These are phyloP conservation scores for Clarireedia monteithiana DNA, from an alignment of 2,329 filamentous ascomycete species.

Conservation along the genomic window DNA sequence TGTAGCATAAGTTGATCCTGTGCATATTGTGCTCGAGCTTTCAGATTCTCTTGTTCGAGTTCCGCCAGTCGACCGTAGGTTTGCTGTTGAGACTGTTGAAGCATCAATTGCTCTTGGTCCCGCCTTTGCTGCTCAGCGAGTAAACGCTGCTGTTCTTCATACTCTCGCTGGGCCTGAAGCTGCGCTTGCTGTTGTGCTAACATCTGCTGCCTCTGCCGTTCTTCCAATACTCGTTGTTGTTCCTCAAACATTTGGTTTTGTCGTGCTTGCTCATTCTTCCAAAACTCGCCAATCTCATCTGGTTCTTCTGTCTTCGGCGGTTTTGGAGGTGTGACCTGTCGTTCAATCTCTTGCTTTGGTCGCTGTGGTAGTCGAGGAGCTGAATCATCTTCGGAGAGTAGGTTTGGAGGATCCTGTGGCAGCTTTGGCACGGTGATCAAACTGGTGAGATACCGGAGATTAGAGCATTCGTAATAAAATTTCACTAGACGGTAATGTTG, in stretches of 20 bases:
- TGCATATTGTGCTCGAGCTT: slow-evolving; percentile 90
- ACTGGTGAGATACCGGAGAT: slow-evolving; percentile 90
- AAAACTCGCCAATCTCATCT: slow-evolving; percentile 94
- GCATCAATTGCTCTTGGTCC: slow-evolving; percentile 82
- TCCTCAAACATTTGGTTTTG: slow-evolving; percentile 94
- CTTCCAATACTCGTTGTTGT: slow-evolving; percentile 81
- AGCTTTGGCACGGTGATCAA: slow-evolving; percentile 94
- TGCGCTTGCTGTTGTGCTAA: slow-evolving; percentile 75
- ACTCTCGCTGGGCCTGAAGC: slow-evolving; percentile 83
- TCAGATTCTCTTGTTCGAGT: slow-evolving; percentile 88
- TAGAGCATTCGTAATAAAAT: slow-evolving; percentile 99
- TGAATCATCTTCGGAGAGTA: slow-evolving; percentile 77
- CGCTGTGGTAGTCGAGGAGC: slow-evolving; percentile 76
- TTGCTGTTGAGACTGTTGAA: slow-evolving; percentile 86
- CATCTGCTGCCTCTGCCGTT: slow-evolving; percentile 76
- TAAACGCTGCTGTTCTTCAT: slow-evolving; percentile 86
- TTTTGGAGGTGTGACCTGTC: slow-evolving; percentile 60
- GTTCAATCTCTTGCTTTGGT: slow-evolving; percentile 66
- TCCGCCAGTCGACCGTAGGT: slow-evolving; percentile 95
- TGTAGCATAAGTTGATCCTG: slow-evolving; percentile 95
- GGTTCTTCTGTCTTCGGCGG: slow-evolving; percentile 69
- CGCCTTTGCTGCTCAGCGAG: slow-evolving; percentile 84
- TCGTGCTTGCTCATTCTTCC: slow-evolving; percentile 85
- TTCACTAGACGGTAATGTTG: slow-evolving; percentile 95
- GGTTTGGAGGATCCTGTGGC: slow-evolving; percentile 85